Conservation (phyloP, 2,329 filamentous ascomycete species). For the Penicillium nordicum region DNA sequence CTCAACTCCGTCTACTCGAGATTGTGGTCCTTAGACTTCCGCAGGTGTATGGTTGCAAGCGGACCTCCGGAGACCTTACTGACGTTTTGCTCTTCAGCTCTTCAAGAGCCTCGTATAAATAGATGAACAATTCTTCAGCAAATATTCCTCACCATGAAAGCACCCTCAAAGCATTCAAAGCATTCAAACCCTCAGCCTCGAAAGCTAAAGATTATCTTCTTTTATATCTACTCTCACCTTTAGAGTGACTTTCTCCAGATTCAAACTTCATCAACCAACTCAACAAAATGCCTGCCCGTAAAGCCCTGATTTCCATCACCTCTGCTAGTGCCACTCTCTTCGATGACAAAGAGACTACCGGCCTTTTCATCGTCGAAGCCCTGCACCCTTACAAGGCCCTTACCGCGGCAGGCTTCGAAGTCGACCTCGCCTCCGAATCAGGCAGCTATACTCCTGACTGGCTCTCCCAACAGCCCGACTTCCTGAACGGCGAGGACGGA, state of each 20-base stretch:
- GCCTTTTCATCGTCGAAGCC: background rate
- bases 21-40: background rate
- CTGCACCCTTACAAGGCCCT: background rate
- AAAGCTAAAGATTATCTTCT: background rate
- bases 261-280: background rate
- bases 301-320: background rate
- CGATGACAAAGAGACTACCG: background rate
- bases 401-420: background rate
- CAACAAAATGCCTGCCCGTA: background rate
- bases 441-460: background rate
- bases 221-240: background rate
- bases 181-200: background rate
- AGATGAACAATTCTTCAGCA: background rate
- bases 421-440: background rate
- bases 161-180: background rate
- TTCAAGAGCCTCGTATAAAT: background rate
- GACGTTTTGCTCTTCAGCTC: background rate
- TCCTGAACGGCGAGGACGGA: background rate
- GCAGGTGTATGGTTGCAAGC: background rate
- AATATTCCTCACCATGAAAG: background rate
- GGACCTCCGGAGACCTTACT: background rate
- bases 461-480: background rate
- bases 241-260: background rate
- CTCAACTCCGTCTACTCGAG: background rate
- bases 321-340: background rate